Percentiles rank a stretch among this genome's conserved stretches.
These are phyloP conservation scores for Tricholoma saponaceum DNA, from an alignment of 768 basidiomycete genomes.

Conservation along the genomic window DNA sequence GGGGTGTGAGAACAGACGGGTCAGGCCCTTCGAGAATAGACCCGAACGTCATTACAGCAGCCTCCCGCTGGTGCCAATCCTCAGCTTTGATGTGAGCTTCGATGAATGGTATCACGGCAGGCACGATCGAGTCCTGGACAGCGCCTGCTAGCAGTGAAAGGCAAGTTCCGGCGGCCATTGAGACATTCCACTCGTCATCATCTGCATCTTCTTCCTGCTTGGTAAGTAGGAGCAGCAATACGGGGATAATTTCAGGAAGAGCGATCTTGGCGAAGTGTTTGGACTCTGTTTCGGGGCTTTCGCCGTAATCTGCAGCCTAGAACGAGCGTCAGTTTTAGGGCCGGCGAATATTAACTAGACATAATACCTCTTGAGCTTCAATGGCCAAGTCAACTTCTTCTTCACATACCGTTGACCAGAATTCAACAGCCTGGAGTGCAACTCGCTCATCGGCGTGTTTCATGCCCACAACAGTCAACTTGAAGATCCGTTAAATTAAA, in stretches of 20 bases:
- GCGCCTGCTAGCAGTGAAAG: slow-evolving; percentile 85
- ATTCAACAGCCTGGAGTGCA: slow-evolving; percentile 94
- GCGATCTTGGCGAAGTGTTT: slow-evolving; percentile 93
- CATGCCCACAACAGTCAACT: slow-evolving; percentile 98
- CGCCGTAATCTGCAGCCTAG: slow-evolving; percentile 87
- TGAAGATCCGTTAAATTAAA: slow-evolving; percentile 13
- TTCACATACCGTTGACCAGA: slow-evolving; percentile 99
- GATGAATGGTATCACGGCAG: slow-evolving; percentile 95
- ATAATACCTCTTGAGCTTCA: slow-evolving; percentile 82
- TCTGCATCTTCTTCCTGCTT: slow-evolving; percentile 96
- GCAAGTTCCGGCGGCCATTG: slow-evolving; percentile 96
- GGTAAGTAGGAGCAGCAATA: slow-evolving; percentile 82
- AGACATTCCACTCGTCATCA: slow-evolving; percentile 98
- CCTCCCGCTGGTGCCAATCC: slow-evolving; percentile 96
- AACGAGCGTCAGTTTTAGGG: slow-evolving; percentile 6
- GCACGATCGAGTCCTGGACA: slow-evolving; percentile 87
- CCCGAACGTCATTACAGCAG: slow-evolving; percentile 97
- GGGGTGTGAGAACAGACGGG: slow-evolving; percentile 77
- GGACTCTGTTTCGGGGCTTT: slow-evolving; percentile 79
- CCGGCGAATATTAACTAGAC: background rate
- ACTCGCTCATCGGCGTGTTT: slow-evolving; percentile 88
- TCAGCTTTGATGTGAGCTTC: slow-evolving; percentile 89
- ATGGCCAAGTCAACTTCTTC: slow-evolving; percentile 91
- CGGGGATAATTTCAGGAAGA: slow-evolving; percentile 90
- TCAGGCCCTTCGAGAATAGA: slow-evolving; percentile 97